Conservation (phyloP, 306 rosid genomes). For the Dryas drummondii region DNA sequence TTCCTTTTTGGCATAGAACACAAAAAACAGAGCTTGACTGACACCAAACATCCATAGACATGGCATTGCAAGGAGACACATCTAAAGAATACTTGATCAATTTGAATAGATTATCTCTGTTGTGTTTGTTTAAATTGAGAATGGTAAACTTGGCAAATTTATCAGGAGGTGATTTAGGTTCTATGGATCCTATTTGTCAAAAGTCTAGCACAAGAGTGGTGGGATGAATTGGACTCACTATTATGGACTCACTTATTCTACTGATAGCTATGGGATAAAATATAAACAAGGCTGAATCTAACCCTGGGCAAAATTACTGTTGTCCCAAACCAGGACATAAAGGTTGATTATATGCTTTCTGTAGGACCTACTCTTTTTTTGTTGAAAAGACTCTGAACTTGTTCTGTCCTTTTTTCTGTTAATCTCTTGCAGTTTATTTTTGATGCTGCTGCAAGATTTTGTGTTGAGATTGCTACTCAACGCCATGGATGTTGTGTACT, state of each 20-base stretch:
- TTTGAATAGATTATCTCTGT: too few relatives aligned
- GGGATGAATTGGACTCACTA: not conserved
- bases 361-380: conserved; percentile 1
- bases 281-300: not conserved
- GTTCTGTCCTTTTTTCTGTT: conserved; percentile 10
- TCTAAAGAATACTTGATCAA: not conserved
- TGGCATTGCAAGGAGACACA: not conserved
- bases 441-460: conserved; percentile 55
- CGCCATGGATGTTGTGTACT: conserved; percentile 77
- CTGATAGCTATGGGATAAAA: not conserved
- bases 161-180: not conserved
- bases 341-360: not conserved
- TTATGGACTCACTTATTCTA: not conserved
- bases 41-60: too few relatives aligned
- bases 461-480: conserved; percentile 66
- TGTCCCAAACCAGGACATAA: too few relatives aligned
- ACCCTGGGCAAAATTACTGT: not conserved
- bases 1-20: too few relatives aligned
- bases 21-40: not conserved
- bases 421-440: conserved; percentile 53
- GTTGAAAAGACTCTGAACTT: conserved; percentile 11
- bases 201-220: not conserved
- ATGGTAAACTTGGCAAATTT: not conserved
- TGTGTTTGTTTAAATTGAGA: not conserved
- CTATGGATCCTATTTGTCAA: not conserved